Percentiles rank a stretch among this genome's conserved stretches.
Evolutionary conservation across 2,329 filamentous ascomycete species (phyloP).

Genomic region (Penicillium crustosum): DNA sequence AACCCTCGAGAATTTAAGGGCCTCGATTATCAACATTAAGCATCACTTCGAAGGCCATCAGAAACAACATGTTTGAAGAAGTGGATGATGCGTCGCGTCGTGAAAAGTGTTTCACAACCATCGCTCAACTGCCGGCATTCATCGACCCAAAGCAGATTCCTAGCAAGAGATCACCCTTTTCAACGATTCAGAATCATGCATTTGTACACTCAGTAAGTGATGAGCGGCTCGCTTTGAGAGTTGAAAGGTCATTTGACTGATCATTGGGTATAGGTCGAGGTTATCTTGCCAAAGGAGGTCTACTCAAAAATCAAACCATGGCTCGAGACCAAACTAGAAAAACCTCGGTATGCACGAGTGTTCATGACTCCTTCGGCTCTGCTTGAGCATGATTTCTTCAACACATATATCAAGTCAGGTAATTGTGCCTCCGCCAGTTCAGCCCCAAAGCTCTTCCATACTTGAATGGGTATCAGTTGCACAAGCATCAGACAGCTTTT

Average conservation of each 20-base stretch:
- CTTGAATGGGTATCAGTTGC: background rate
- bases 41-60: background rate
- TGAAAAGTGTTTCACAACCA: slow-evolving; percentile 71
- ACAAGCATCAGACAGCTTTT: background rate
- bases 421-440: slow-evolving; percentile 12
- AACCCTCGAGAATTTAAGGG: background rate
- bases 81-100: slow-evolving; percentile 38
- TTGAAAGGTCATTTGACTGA: background rate
- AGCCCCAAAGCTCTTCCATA: background rate
- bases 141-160: slow-evolving; percentile 70
- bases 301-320: slow-evolving; percentile 56
- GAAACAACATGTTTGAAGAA: slow-evolving; percentile 45
- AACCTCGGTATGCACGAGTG: slow-evolving; percentile 63
- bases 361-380: slow-evolving; percentile 71
- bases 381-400: slow-evolving; percentile 74
- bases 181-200: slow-evolving; percentile 61
- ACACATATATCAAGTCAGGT: slow-evolving; percentile 80
- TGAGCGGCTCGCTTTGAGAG: background rate
- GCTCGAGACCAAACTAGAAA: slow-evolving; percentile 47
- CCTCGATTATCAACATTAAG: background rate
- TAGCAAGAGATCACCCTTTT: slow-evolving; percentile 73
- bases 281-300: slow-evolving; percentile 68
- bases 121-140: slow-evolving; percentile 64
- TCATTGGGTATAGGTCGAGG: slow-evolving; percentile 54
- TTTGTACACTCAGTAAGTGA: slow-evolving; percentile 66